These are phyloP conservation scores for Pseudophaeomoniella oleicola DNA, from an alignment of 2,329 filamentous ascomycete species.

Conservation along the genomic window DNA sequence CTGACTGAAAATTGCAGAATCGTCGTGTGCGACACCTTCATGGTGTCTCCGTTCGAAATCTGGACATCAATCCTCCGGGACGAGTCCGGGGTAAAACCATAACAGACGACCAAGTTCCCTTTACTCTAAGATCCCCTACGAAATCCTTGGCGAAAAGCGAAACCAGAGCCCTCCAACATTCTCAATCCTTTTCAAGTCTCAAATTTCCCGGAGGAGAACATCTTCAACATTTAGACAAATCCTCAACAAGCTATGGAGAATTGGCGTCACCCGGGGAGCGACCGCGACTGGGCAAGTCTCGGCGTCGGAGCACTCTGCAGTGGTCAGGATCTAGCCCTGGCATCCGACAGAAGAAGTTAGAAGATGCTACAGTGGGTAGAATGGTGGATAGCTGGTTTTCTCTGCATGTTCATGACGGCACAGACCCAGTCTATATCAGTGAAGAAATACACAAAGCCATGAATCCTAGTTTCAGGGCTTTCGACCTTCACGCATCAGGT, in stretches of 20 bases:
- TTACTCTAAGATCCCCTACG: conserved; percentile 48
- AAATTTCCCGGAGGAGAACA: conserved; percentile 11
- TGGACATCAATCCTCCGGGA: conserved; percentile 49
- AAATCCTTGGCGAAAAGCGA: conserved; percentile 47
- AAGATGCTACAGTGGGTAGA: conserved; percentile 53
- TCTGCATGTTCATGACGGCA: conserved; percentile 51
- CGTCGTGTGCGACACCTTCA: conserved; percentile 77
- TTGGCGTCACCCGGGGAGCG: conserved; percentile 7
- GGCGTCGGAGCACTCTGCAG: conserved; percentile 46
- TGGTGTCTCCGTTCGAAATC: conserved; percentile 74
- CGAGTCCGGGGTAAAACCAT: conserved; percentile 45
- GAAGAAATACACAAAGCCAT: conserved; percentile 67
- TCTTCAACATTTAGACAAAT: conserved; percentile 1
- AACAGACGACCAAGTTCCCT: conserved; percentile 58
- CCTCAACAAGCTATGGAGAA: not conserved
- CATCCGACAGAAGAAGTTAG: conserved; percentile 58
- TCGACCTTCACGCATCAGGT: conserved; percentile 54
- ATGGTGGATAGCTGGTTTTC: conserved; percentile 87
- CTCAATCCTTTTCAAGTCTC: conserved; percentile 44
- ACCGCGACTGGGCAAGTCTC: conserved; percentile 23
- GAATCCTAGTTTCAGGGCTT: conserved; percentile 80
- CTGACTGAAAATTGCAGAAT: conserved; percentile 39
- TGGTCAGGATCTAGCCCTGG: conserved; percentile 47
- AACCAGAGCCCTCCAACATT: conserved; percentile 35
- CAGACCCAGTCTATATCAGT: conserved; percentile 77